Percentiles rank a stretch among this genome's conserved stretches.
Conservation (phyloP, 1,139 yeast species). For the Candida sanyaensis region DNA sequence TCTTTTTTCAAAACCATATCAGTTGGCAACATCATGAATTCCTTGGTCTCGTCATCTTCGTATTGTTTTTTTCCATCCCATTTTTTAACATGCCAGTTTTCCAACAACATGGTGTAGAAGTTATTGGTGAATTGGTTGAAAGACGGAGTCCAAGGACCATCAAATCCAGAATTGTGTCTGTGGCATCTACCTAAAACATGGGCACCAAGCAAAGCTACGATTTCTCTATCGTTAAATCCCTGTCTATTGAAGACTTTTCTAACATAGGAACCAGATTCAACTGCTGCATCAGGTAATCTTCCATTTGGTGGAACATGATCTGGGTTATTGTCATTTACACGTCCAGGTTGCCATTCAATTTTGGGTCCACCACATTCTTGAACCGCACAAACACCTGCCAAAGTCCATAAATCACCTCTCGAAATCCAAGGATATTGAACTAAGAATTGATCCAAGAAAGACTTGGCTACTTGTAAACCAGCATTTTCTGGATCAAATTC, state of each 20-base stretch:
- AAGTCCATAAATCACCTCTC: slow-evolving; percentile 85
- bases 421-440: slow-evolving; percentile 73
- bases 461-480: slow-evolving; percentile 68
- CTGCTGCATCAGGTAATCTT: slow-evolving; percentile 78
- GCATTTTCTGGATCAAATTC: slow-evolving; percentile 70
- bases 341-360: slow-evolving; percentile 85
- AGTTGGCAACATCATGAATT: slow-evolving; percentile 90
- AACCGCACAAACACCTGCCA: slow-evolving; percentile 82
- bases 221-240: slow-evolving; percentile 81
- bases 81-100: slow-evolving; percentile 74
- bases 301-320: slow-evolving; percentile 62
- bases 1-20: slow-evolving; percentile 77
- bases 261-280: slow-evolving; percentile 64
- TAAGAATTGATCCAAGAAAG: slow-evolving; percentile 63
- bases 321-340: slow-evolving; percentile 32
- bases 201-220: slow-evolving; percentile 86
- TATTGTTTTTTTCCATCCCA: slow-evolving; percentile 81
- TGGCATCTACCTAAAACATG: slow-evolving; percentile 86
- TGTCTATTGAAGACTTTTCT: slow-evolving; percentile 65
- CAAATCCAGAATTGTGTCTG: slow-evolving; percentile 65
- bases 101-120: slow-evolving; percentile 70
- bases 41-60: slow-evolving; percentile 69
- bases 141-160: slow-evolving; percentile 95
- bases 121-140: slow-evolving; percentile 84
- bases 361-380: slow-evolving; percentile 90